A percentile compares a stretch with the other conserved stretches of the same genome.
These are phyloP conservation scores for Candida neerlandica DNA, from an alignment of 1,139 yeast genomes.

Conservation along the genomic window DNA sequence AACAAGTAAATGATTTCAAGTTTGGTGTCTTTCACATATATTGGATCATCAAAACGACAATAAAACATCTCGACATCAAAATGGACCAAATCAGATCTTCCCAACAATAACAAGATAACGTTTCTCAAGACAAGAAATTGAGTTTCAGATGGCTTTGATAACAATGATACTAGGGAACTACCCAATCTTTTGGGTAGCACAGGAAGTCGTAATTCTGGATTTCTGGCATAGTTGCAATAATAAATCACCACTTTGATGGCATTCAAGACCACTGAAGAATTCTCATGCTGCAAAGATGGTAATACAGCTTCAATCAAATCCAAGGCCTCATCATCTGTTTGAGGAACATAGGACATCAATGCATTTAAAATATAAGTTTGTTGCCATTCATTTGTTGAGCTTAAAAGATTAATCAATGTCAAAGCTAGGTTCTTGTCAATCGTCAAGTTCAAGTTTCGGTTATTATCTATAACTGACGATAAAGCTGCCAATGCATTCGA, in stretches of 20 bases:
- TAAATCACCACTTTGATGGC: constrained; percentile 74
- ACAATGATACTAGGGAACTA: constrained; percentile 67
- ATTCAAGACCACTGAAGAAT: constrained; percentile 79
- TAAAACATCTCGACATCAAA: constrained; percentile 79
- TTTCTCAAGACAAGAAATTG: constrained; percentile 84
- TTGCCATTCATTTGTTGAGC: constrained; percentile 77
- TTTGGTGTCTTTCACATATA: constrained; percentile 87
- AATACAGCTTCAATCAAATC: constrained; percentile 65
- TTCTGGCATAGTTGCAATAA: constrained; percentile 64
- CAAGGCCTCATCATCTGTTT: constrained; percentile 63
- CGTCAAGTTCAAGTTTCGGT: constrained; percentile 50
- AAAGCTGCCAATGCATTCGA: constrained; percentile 76
- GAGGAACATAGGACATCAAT: constrained; percentile 72
- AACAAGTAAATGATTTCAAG: constrained; percentile 81
- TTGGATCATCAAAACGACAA: constrained; percentile 82
- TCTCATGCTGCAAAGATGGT: constrained; percentile 80
- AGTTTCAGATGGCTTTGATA: constrained; percentile 79
- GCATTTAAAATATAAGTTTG: constrained; percentile 73
- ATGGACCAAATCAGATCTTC: constrained; percentile 61
- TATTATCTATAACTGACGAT: constrained; percentile 62
- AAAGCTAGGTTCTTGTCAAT: constrained; percentile 61
- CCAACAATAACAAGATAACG: constrained; percentile 71
- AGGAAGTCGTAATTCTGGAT: constrained; percentile 49
- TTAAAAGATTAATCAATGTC: constrained; percentile 50
- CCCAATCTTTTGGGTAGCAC: constrained; percentile 64